These are phyloP conservation scores for Candida germanica DNA, from an alignment of 805 yeast genomes.

Conservation along the genomic window DNA sequence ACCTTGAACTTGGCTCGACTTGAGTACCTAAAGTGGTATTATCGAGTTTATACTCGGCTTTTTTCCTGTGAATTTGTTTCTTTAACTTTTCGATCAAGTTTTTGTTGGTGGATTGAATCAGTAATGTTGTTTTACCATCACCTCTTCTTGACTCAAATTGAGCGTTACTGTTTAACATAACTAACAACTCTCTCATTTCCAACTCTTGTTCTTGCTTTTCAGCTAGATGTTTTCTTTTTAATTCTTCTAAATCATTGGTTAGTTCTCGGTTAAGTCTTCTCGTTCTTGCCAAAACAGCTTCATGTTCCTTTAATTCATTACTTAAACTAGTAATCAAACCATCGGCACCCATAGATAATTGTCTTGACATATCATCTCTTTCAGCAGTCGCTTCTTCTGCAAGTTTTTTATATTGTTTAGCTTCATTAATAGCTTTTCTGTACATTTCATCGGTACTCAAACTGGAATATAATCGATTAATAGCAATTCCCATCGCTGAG, in stretches of 20 bases:
- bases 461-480: conserved; percentile 66
- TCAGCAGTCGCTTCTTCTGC: conserved; percentile 60
- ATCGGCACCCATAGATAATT: conserved; percentile 72
- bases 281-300: conserved; percentile 53
- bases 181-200: conserved; percentile 70
- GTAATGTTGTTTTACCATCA: conserved; percentile 35
- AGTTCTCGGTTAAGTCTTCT: conserved; percentile 62
- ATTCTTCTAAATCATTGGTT: conserved; percentile 58
- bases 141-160: conserved; percentile 30
- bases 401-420: conserved; percentile 47
- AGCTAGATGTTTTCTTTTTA: conserved; percentile 53
- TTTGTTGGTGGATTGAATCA: conserved; percentile 31
- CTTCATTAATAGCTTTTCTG: conserved; percentile 57
- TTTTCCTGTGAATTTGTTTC: conserved; percentile 44
- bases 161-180: conserved; percentile 52
- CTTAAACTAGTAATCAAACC: conserved; percentile 62
- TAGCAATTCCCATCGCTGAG: conserved; percentile 64
- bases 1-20: conserved; percentile 73
- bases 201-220: conserved; percentile 76
- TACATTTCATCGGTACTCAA: conserved; percentile 87
- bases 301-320: conserved; percentile 62
- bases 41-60: conserved; percentile 46
- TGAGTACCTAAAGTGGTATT: conserved; percentile 47
- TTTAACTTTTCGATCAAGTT: conserved; percentile 41
- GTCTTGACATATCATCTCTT: conserved; percentile 59